Evolutionary conservation across 257 asterid genomes (phyloP), one percentile per base, ranked within the genome.

Genomic region (Plantago ovata): DNA sequence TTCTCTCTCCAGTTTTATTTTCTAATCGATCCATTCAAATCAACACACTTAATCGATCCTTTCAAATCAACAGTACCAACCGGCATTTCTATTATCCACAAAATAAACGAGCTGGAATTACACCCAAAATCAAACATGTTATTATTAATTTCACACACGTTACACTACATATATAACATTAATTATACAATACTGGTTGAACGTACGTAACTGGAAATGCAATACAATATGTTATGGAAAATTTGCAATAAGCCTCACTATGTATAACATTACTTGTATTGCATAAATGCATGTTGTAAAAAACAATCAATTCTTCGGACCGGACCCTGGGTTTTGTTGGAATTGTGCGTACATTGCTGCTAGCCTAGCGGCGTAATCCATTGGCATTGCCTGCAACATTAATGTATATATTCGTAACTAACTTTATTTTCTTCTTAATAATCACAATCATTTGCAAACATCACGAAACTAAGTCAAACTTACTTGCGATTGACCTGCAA

Each of bases 311-410:
- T 46, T 64, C 41, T 78, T 77, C 21, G 75, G 48, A 38, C 63
- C 71, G 50, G 77, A 52, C 16, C 62, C 72, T 13, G 58, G 45
- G 13, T 51, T 65, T 70, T 74, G 93, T 64, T 78, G 94, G 49
- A 84, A 74, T 60, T 82, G 97, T 38, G 79, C 95, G 62, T 75
- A 82, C 82, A 86, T 22, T 43, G 85, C 76, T 24, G 94, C 88
- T 69, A 90, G 64, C 74, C 85, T 77, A 50, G 76, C 70, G 54
- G 73, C 82, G 13, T 78, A 85, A 58, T 86, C 96, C 68, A 84
- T 60, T 9, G 73, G 64, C 82, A 76, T 76, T 7, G 95, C 86
- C 90, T 82, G 90, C 80, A 61, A 65, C 12, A 11, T 23, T 8
- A 56, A n/a, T 19, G 22, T 43, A 46, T 43, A 46, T 3, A 58